Evolutionary conservation across 1,139 yeast genomes (phyloP).

Genomic region (Spathaspora sp.): DNA sequence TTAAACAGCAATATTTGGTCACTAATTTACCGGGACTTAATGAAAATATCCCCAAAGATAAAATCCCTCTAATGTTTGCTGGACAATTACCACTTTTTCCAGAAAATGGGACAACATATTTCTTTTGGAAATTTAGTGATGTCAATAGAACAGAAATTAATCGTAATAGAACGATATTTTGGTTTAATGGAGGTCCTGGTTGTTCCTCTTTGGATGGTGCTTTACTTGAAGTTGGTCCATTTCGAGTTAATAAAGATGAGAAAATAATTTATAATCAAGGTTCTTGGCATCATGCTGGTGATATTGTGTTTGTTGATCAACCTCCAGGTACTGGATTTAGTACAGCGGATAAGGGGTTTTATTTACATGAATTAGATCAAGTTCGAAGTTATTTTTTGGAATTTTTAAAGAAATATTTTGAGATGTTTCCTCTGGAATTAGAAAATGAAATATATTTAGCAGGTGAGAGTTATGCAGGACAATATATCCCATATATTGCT

Average conservation of each 20-base stretch:
- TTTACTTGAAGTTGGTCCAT: constrained; percentile 88
- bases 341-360: constrained; percentile 41
- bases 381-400: constrained; percentile 60
- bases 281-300: constrained; percentile 81
- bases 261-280: constrained; percentile 62
- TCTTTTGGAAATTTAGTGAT: constrained; percentile 73
- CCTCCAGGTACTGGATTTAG: constrained; percentile 96
- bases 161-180: constrained; percentile 54
- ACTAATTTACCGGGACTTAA: constrained; percentile 41
- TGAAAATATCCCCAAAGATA: constrained; percentile 28
- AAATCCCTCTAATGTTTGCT: constrained; percentile 60
- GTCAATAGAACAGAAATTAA: constrained; percentile 13
- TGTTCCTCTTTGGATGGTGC: constrained; percentile 99
- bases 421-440: constrained; percentile 71
- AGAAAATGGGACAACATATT: constrained; percentile 60
- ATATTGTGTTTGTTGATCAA: constrained; percentile 86
- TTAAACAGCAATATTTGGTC: constrained; percentile 33
- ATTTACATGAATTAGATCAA: constrained; percentile 57
- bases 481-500: constrained; percentile 88
- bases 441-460: constrained; percentile 71
- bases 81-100: constrained; percentile 65
- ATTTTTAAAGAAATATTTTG: constrained; percentile 67
- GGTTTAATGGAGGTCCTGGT: constrained; percentile 98
- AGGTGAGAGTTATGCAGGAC: constrained; percentile 98
- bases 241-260: constrained; percentile 53